phyloP scores from a whole-genome alignment of 352 stramenopile species.

The Globisporangium heterothallicum region DNA sequence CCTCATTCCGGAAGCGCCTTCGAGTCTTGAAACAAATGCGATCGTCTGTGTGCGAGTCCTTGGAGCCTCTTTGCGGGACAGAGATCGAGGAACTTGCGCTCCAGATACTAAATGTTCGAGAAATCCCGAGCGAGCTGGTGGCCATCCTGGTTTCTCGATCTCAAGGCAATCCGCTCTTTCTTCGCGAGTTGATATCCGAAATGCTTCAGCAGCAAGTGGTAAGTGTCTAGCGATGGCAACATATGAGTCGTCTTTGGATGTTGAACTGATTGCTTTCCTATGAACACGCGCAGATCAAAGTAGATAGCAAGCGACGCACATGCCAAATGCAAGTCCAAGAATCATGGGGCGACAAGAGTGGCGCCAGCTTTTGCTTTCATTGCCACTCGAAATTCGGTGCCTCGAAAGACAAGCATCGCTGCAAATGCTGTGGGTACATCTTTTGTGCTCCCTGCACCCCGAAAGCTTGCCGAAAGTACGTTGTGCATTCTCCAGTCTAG shows the following conservation, averaged over 20 bases:
- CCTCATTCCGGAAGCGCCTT: conserved; percentile 69
- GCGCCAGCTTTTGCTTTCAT: conserved; percentile 65
- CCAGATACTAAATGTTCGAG: conserved; percentile 56
- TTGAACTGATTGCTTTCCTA: background rate
- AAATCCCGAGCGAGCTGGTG: conserved; percentile 53
- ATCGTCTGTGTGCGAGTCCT: conserved; percentile 32
- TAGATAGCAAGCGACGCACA: conserved; percentile 48
- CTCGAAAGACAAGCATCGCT: conserved; percentile 69
- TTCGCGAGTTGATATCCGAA: conserved; percentile 80
- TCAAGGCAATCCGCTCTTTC: conserved; percentile 81
- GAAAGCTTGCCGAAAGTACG: conserved; percentile 61
- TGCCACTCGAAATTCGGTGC: conserved; percentile 50
- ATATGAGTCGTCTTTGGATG: background rate
- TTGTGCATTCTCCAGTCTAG: conserved; percentile 2
- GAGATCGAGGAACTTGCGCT: conserved; percentile 61
- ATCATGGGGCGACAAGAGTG: conserved; percentile 74
- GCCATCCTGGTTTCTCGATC: conserved; percentile 65
- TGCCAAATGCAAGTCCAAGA: conserved; percentile 75
- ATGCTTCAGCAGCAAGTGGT: conserved; percentile 76
- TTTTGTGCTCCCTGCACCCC: conserved; percentile 77
- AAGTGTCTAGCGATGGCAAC: conserved; percentile 5
- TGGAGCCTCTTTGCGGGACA: conserved; percentile 49
- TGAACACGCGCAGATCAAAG: conserved; percentile 44
- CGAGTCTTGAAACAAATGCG: conserved; percentile 66
- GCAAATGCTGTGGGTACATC: conserved; percentile 80